These are phyloP conservation scores for Macadamia integrifolia DNA, from an alignment of 164 flowering plant species.

Conservation along the genomic window DNA sequence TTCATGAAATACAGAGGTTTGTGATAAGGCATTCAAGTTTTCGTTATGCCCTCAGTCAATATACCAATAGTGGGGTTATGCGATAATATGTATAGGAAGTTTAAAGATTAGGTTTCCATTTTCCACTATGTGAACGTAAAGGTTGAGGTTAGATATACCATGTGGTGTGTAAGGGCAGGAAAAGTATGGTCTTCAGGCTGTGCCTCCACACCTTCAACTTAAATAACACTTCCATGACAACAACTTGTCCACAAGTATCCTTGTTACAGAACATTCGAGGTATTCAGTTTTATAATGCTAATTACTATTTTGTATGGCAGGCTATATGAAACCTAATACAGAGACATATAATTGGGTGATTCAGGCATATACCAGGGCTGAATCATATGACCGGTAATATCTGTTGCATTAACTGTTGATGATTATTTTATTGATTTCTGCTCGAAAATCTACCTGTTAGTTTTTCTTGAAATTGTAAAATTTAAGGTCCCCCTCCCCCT, in stretches of 20 bases:
- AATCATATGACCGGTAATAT: slow-evolving; percentile 87
- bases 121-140: no score
- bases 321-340: slow-evolving; percentile 88
- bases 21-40: no score
- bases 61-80: not conserved
- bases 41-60: not conserved
- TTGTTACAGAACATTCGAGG: not conserved
- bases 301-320: slow-evolving; percentile 34
- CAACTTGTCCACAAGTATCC: not conserved
- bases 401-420: not conserved
- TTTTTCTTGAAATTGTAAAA: not conserved
- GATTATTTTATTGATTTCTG: not conserved
- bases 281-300: not conserved
- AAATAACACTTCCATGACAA: no score
- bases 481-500: no score
- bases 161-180: no score
- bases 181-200: no score
- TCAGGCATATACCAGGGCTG: slow-evolving; percentile 96
- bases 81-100: not conserved
- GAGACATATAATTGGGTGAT: slow-evolving; percentile 97
- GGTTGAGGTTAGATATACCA: no score
- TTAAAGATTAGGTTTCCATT: not conserved
- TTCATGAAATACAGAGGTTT: not conserved
- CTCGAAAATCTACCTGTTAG: not conserved
- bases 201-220: no score